Evolutionary conservation across 108 stramenopile species (phyloP).

Genomic region (Skeletonema potamos): DNA sequence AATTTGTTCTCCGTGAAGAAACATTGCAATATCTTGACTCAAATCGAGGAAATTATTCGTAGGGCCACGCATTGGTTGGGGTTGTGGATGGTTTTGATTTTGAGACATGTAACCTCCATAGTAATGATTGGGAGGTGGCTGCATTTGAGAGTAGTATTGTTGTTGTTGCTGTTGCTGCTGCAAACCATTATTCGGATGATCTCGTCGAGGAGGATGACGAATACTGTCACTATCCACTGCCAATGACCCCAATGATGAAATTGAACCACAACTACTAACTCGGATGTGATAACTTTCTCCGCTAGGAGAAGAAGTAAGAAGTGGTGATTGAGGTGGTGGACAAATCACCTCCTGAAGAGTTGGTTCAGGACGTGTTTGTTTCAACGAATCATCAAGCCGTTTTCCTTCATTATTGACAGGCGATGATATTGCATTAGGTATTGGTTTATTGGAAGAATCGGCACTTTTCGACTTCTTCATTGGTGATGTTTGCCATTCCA

Average conservation of each 20-base stretch:
- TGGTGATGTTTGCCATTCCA: too few species aligned
- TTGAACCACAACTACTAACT: conserved; percentile 28
- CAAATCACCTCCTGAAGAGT: conserved; percentile 16
- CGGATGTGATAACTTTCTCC: conserved; percentile 30
- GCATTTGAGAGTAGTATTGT: not conserved
- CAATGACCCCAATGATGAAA: conserved; percentile 32
- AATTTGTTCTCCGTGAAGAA: conserved; percentile 32
- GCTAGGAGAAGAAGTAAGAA: conserved; percentile 1
- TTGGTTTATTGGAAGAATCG: not conserved
- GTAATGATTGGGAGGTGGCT: not conserved
- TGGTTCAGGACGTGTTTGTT: not conserved
- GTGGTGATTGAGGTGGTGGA: conserved; percentile 9
- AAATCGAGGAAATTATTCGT: not conserved
- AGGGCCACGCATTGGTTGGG: not conserved
- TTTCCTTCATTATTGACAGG: not conserved
- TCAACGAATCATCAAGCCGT: not conserved
- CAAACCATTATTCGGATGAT: not conserved
- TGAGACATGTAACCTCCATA: too few species aligned
- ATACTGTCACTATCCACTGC: conserved; percentile 28
- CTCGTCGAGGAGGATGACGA: not conserved
- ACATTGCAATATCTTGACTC: conserved; percentile 32
- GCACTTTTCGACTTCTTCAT: not conserved
- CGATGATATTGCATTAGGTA: not conserved
- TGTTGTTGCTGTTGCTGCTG: not conserved
- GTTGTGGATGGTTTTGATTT: too few species aligned